phyloP scores from a whole-genome alignment of 1,284 basidiomycete species.

The Athelia psychrophila region DNA sequence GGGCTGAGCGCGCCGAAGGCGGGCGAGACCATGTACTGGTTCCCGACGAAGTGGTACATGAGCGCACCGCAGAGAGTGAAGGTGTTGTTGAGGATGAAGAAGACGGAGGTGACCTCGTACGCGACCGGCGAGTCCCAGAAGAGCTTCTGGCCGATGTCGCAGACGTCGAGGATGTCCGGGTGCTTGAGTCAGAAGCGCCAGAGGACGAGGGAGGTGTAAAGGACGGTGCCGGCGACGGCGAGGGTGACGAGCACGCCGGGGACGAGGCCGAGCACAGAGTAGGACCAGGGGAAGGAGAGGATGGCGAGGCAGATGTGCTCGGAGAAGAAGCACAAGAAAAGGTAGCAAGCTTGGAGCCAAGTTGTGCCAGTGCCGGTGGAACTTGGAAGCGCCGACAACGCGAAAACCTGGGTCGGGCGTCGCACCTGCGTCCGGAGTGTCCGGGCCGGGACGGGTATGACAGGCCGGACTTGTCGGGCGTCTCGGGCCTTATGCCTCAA shows the following conservation, averaged over 20 bases:
- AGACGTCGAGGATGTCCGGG: slow-evolving; percentile 59
- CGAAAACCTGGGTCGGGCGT: too few relatives aligned
- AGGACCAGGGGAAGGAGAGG: slow-evolving; percentile 29
- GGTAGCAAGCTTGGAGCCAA: too few relatives aligned
- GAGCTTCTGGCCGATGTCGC: slow-evolving; percentile 58
- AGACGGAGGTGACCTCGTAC: slow-evolving; percentile 44
- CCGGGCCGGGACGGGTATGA: too few relatives aligned
- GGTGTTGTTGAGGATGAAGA: slow-evolving; percentile 49
- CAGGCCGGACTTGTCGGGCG: too few relatives aligned
- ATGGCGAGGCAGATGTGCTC: too few relatives aligned
- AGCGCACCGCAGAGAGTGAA: slow-evolving; percentile 58
- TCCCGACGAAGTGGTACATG: slow-evolving; percentile 53
- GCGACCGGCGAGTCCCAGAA: slow-evolving; percentile 44
- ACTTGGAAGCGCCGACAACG: too few relatives aligned
- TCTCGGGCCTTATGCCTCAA: too few relatives aligned
- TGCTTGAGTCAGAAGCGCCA: slow-evolving; percentile 60
- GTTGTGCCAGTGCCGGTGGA: too few relatives aligned
- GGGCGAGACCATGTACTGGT: slow-evolving; percentile 49
- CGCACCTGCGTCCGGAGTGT: too few relatives aligned
- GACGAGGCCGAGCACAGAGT: slow-evolving; percentile 54
- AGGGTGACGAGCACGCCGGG: slow-evolving; percentile 45
- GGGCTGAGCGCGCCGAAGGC: slow-evolving; percentile 43
- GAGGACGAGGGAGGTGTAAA: slow-evolving; percentile 45
- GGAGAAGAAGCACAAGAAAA: too few relatives aligned
- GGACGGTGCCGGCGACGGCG: slow-evolving; percentile 31